Conservation (phyloP, 352 stramenopile species). For the Thalassiosira exigua region DNA sequence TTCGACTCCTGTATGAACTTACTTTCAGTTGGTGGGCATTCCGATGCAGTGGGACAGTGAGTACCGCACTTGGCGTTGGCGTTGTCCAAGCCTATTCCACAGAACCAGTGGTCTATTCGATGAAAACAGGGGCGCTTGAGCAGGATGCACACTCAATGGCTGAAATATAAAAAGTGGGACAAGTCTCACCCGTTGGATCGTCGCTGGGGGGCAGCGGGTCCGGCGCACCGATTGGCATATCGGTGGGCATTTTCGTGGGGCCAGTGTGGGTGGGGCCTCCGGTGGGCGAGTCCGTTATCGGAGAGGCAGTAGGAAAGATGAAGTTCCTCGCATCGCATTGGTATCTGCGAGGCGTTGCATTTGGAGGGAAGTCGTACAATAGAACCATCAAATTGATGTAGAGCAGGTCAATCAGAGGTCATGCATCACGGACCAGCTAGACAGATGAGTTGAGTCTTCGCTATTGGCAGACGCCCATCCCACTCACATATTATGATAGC, state of each 20-base stretch:
- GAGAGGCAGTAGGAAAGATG: slow-evolving; percentile 16
- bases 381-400: too few species aligned
- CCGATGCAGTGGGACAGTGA: slow-evolving; percentile 56
- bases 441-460: too few species aligned
- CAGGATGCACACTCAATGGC: too few species aligned
- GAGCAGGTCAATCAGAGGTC: too few species aligned
- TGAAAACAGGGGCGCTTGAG: slow-evolving; percentile 1
- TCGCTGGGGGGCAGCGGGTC: slow-evolving; percentile 32
- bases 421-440: too few species aligned
- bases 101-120: slow-evolving; percentile 48
- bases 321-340: slow-evolving; percentile 44
- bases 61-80: slow-evolving; percentile 39
- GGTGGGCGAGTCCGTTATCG: slow-evolving; percentile 16
- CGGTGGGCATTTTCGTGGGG: slow-evolving; percentile 44
- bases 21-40: slow-evolving; percentile 56
- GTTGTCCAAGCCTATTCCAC: slow-evolving; percentile 47
- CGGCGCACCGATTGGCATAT: slow-evolving; percentile 37
- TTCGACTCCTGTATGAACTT: too few species aligned
- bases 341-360: slow-evolving; percentile 13
- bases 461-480: too few species aligned
- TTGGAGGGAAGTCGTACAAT: too few species aligned
- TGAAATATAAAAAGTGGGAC: background rate
- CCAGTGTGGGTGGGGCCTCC: slow-evolving; percentile 1
- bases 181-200: slow-evolving; percentile 21
- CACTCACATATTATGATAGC: slow-evolving; percentile 43